Evolutionary conservation across 768 basidiomycete species (phyloP).

Genomic region (Lactifluus piperatus): DNA sequence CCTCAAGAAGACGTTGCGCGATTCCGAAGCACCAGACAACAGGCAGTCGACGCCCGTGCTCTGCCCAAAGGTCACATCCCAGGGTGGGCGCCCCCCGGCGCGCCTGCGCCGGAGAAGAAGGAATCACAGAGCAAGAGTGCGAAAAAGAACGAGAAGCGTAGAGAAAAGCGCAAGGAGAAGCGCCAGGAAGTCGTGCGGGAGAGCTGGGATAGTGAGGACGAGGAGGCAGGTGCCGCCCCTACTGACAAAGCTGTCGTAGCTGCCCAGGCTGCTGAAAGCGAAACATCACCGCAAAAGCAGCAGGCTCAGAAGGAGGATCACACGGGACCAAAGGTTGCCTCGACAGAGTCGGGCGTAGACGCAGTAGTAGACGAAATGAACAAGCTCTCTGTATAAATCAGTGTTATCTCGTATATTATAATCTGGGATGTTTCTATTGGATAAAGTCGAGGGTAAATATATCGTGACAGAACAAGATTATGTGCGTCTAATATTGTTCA

Average conservation of each 20-base stretch:
- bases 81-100: slow-evolving; percentile 48
- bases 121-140: slow-evolving; percentile 37
- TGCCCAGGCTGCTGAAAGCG: not conserved
- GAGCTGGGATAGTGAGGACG: slow-evolving; percentile 72
- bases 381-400: slow-evolving; percentile 40
- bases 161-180: slow-evolving; percentile 71
- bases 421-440: slow-evolving; percentile 12
- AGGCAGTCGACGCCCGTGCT: slow-evolving; percentile 53
- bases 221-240: slow-evolving; percentile 25
- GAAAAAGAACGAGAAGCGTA: slow-evolving; percentile 78
- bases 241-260: not conserved
- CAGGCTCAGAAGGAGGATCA: slow-evolving; percentile 17
- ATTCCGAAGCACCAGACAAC: slow-evolving; percentile 72
- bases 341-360: slow-evolving; percentile 26
- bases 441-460: slow-evolving; percentile 13
- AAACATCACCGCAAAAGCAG: slow-evolving; percentile 15
- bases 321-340: not conserved
- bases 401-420: slow-evolving; percentile 10
- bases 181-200: slow-evolving; percentile 55
- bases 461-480: not conserved
- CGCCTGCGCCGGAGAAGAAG: slow-evolving; percentile 38
- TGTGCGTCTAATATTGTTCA: slow-evolving; percentile 1
- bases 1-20: slow-evolving; percentile 90
- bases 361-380: slow-evolving; percentile 42
- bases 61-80: slow-evolving; percentile 76